Evolutionary conservation across 148 eudicot genomes (phyloP).

Genomic region (Diospyros lotus): DNA sequence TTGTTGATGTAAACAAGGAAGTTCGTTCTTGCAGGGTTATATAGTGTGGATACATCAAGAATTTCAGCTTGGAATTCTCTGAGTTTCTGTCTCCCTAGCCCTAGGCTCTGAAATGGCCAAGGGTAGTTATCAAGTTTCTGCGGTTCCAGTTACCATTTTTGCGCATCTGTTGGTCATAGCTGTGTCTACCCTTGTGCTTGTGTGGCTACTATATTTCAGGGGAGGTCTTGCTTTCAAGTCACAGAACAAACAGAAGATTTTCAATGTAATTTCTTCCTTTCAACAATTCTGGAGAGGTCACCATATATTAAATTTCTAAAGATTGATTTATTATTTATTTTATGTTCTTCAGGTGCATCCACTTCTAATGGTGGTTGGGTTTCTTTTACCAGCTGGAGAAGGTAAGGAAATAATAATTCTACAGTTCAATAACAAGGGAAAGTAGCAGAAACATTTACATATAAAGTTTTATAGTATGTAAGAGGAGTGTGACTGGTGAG

Average conservation of each 20-base stretch:
- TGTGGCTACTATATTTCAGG: conserved; percentile 57
- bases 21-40: no score
- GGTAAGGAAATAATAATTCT: conserved; percentile 23
- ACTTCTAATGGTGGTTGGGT: conserved; percentile 43
- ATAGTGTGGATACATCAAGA: no score
- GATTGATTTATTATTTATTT: not conserved
- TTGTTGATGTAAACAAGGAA: no score
- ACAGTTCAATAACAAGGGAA: no score
- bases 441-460: no score
- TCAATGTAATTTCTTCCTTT: conserved; percentile 40
- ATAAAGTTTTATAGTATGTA: no score
- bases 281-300: no score
- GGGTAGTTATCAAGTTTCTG: conserved; percentile 10
- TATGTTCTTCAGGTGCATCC: conserved; percentile 48
- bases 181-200: conserved; percentile 32
- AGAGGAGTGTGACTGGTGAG: no score
- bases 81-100: not conserved
- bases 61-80: not conserved
- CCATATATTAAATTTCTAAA: not conserved
- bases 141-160: conserved; percentile 29
- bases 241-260: conserved; percentile 33
- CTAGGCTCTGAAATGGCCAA: not conserved
- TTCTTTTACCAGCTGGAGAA: conserved; percentile 40
- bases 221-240: conserved; percentile 57
- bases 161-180: conserved; percentile 49